Evolutionary conservation across 2,329 filamentous ascomycete species (phyloP), one percentile per base, ranked within the genome.

Genomic region (Elsinoe arachidis): DNA sequence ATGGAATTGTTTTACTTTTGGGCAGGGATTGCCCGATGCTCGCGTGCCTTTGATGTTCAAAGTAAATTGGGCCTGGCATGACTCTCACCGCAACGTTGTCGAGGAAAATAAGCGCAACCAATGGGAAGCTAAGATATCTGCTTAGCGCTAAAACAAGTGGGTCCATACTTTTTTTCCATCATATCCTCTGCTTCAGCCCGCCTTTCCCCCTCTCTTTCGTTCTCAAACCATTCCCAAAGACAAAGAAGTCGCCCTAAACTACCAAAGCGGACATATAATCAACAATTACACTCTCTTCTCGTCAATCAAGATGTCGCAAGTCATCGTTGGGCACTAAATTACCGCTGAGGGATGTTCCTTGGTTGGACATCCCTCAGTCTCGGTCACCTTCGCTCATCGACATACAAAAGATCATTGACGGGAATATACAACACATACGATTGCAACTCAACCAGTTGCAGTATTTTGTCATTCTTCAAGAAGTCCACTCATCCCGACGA

Each of bases 231-330:
- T 43, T 46, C 53, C 37, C 30, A 54, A 54, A 61, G 58, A 61
- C 60, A 47, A 62, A 53, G 61, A 63, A 60, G 62, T 60, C 62
- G 58, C 54, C 61, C 46, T 59, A 58, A 35, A 58, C 47, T 39
- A 43, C 41, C 34, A 56, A 51, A 59, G 35, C 56, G 62, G 35
- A 57, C 37, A 44, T 37, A 58, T 34, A 61, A 44, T 58, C 53
- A 53, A 58, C 58, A 60, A 61, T 56, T 63, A 34, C 62, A 60
- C 57, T 60, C 37, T 21, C 56, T 35, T 64, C 66, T 68, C 67
- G 67, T 69, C 67, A 64, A 67, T 59, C 62, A 69, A 59, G 47
- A 70, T 70, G 68, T 65, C 66, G 59, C 66, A 63, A 63, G 65
- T 67, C 58, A 59, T 67, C 67, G 61, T 60, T 65, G 67, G 60